Conservation (phyloP, 768 basidiomycete species). For the Hygrocybe punicea region DNA sequence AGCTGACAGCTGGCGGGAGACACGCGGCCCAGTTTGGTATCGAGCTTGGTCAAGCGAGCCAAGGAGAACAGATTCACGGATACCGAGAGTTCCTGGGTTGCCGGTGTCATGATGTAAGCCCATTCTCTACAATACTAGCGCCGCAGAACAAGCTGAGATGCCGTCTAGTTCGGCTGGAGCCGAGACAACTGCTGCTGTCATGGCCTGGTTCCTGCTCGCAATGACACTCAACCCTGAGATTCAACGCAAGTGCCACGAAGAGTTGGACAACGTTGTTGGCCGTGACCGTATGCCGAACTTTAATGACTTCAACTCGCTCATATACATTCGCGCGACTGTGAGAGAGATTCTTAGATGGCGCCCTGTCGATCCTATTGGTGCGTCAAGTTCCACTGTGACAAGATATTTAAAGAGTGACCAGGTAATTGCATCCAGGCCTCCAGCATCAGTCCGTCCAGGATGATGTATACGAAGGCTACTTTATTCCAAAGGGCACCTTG, state of each 20-base stretch:
- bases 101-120: slow-evolving; percentile 12
- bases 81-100: slow-evolving; percentile 3
- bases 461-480: slow-evolving; percentile 59
- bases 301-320: slow-evolving; percentile 15
- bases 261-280: slow-evolving; percentile 24
- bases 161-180: slow-evolving; percentile 10
- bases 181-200: slow-evolving; percentile 1
- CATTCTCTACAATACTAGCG: not conserved
- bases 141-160: not conserved
- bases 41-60: not conserved
- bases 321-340: slow-evolving; percentile 21
- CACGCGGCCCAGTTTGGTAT: not conserved
- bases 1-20: slow-evolving; percentile 7
- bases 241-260: slow-evolving; percentile 24
- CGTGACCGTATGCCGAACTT: slow-evolving; percentile 12
- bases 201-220: slow-evolving; percentile 15
- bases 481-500: slow-evolving; percentile 56
- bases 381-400: not conserved
- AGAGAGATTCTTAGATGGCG: slow-evolving; percentile 24
- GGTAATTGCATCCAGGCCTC: slow-evolving; percentile 43
- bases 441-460: slow-evolving; percentile 56
- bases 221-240: slow-evolving; percentile 23
- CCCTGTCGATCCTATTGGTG: slow-evolving; percentile 17
- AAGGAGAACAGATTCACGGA: slow-evolving; percentile 12
- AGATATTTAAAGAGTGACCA: no score